These are phyloP conservation scores for Calonectria ilicicola DNA, from an alignment of 2,329 filamentous ascomycete species.

Conservation along the genomic window DNA sequence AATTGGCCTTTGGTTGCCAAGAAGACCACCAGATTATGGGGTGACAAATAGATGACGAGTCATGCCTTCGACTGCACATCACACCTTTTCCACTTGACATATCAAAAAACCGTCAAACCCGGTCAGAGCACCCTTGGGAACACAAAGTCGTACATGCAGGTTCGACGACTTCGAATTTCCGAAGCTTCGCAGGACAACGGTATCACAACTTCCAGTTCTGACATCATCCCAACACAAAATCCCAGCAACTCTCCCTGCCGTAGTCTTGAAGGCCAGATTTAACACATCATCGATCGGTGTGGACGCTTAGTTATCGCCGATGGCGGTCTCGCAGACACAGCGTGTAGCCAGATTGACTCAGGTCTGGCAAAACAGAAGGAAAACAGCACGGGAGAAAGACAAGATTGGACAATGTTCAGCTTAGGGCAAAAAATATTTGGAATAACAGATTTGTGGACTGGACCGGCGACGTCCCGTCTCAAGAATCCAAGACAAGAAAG, in stretches of 20 bases:
- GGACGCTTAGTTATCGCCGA: no score
- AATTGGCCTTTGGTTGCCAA: no score
- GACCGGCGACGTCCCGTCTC: not conserved
- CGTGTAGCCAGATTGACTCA: no score
- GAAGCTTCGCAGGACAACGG: not conserved
- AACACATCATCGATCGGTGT: no score
- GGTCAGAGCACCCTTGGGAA: not conserved
- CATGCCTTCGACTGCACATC: not conserved
- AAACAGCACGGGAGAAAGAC: not conserved
- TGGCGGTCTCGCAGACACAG: no score
- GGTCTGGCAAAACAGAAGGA: no score
- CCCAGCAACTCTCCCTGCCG: no score
- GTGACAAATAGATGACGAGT: not conserved
- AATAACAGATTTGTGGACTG: not conserved
- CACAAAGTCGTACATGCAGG: not conserved
- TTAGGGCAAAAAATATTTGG: not conserved
- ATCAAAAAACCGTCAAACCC: not conserved
- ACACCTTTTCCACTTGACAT: not conserved
- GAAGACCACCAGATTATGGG: no score
- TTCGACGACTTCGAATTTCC: not conserved
- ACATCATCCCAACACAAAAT: not conserved
- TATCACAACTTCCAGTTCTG: not conserved
- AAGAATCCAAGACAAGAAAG: not conserved
- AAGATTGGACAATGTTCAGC: not conserved
- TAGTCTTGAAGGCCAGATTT: no score